Evolutionary conservation across 768 basidiomycete genomes (phyloP), one percentile per base, ranked within the genome.

Genomic region (Mrakia hoshinonis): DNA sequence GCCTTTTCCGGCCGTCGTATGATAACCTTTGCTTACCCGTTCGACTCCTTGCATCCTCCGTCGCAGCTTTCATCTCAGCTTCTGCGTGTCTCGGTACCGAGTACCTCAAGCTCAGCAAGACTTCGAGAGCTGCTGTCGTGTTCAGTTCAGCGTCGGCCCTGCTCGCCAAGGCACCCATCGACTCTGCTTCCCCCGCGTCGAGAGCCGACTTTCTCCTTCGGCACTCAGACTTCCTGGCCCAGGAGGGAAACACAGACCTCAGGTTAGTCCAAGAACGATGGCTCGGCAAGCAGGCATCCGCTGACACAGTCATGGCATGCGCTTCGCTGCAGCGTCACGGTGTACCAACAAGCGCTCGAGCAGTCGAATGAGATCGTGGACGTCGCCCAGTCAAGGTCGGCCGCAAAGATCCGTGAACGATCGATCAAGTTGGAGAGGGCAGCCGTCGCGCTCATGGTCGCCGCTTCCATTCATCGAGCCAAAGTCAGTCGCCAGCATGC

Each of bases 71-170:
- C 48, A 75, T 20, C n/a, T 39, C 79, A 1, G 80, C 85, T 1
- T 92, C 89, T 2, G 81, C 87, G 1, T 85, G 87, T 52, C 83
- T 95, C 7, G 93, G 89, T 0, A 83, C 86, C 68, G 91, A 93
- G 77, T 92, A 93, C 75, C 81, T 87, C 55, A 85, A 83, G 46
- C 83, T 97, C 1, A 93, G 94, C 3, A 90, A 89, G 77, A 79
- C 81, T 2, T 85, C 85, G 65, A 85, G 88, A 47, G 92, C 92
- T 0, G 82, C 81, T 0, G 76, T 80, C 2, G 83, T 95, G 24
- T 89, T 91, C 75, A 83, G 79, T n/a, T 85, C 85, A 43, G 83
- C 84, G 0, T 38, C 60, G 15, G 72, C 74, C 18, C 70, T 69
- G 22, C 69, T 66, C 15, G 60, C 54, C 5, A 68, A 69, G 29